Base-by-base conservation (phyloP, 2,329 filamentous ascomycete genomes). In the Paracoccidioides lutzii region DNA sequence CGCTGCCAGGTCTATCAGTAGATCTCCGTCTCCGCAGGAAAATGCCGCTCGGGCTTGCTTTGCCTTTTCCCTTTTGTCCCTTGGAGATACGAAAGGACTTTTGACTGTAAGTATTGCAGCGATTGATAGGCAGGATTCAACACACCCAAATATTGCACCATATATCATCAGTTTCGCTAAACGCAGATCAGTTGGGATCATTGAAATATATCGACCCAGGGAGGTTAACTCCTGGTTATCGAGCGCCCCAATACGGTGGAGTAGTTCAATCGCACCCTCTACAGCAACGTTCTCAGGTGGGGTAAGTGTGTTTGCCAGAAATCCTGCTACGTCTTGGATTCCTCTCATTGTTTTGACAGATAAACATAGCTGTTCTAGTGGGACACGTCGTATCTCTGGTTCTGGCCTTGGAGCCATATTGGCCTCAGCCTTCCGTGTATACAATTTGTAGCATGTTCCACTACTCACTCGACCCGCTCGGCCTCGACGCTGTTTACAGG, bases 81-180 rank as follows among this genome's bases (percentile, higher is more conserved):
- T 81, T 0, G 91, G 90, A 0, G 87, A 87, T 3, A 95, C 71
- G 66, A 98, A 98, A 0, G 93, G 91, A 59, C 84, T 89, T 64
- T 84, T 85, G 33, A 88, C 85, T 55, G 90, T 96, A n/a, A 98
- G 78, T 43, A 97, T 93, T 7, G 90, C 86, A 1, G 93, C 88
- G 59, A 97, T 90, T 2, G 87, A 90, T 55, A 97, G 79, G 61
- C 86, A 90, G 53, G 91, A 83, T 64, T 95, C 89, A 5, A 97
- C 78, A 65, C 91, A 97, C 38, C 88, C 88, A 65, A 98, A 97
- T 57, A 94, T 90, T 14, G 89, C 86, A 5, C 93, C 93, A 66
- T 94, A 95, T 3, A 98, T 88, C 79, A 98, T 89, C 38, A 98
- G 78, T 71, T 98, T 98, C 48, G 88, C 89, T 68, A 90, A 94